phyloP scores from a whole-genome alignment of 331 rosid genomes.

The Pyracantha coccinea region DNA sequence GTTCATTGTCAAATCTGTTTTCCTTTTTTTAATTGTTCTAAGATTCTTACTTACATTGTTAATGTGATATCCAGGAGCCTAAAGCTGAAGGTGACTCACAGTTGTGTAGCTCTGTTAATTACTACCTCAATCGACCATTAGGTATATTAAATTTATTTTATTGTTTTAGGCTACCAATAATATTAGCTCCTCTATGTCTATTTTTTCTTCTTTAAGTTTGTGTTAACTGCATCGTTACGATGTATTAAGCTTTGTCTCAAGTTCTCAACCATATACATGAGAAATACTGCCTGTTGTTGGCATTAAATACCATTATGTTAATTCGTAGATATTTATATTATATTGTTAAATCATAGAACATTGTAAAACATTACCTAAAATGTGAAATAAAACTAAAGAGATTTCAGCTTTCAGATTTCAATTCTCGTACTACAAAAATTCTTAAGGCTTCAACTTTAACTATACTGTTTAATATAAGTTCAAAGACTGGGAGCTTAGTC shows the following conservation, averaged over 20 bases:
- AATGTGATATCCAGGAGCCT: constrained; percentile 53
- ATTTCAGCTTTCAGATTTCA: background rate
- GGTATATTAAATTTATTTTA: constrained; percentile 31
- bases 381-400: background rate
- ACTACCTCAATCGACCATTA: constrained; percentile 65
- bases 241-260: background rate
- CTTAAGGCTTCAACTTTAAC: background rate
- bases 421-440: background rate
- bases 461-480: background rate
- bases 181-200: background rate
- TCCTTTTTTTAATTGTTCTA: constrained; percentile 3
- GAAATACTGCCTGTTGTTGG: background rate
- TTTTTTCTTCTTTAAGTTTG: background rate
- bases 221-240: background rate
- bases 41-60: background rate
- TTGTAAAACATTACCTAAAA: background rate
- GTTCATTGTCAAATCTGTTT: constrained; percentile 5
- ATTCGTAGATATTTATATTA: background rate
- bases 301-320: background rate
- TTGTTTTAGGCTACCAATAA: background rate
- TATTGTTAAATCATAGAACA: background rate
- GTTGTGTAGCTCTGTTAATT: constrained; percentile 64
- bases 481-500: background rate
- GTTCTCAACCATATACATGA: background rate
- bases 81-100: constrained; percentile 61